phyloP scores from a whole-genome alignment of 768 basidiomycete genomes.

The Hygrophorus russula region DNA sequence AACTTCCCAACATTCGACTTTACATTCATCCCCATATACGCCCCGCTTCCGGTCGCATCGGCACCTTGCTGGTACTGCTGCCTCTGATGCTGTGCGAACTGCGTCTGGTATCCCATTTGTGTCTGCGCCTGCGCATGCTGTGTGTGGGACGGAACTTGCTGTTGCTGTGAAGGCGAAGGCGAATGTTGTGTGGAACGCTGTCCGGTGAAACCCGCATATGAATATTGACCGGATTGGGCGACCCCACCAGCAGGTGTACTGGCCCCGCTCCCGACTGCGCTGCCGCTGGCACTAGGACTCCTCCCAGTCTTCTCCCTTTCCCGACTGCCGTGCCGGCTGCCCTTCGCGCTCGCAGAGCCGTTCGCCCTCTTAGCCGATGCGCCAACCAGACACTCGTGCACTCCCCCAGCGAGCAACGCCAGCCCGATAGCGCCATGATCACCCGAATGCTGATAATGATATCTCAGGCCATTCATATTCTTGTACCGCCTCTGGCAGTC shows the following conservation, averaged over 20 bases:
- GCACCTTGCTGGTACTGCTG: conserved; percentile 13
- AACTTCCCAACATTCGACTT: not conserved
- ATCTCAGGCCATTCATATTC: conserved; percentile 96
- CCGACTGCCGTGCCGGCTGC: not conserved
- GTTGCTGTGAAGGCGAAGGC: conserved; percentile 5
- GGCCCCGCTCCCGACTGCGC: conserved; percentile 3
- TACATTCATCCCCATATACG: conserved; percentile 5
- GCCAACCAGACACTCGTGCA: conserved; percentile 40
- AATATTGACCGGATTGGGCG: not conserved
- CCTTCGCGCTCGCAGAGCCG: not conserved
- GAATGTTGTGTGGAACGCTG: conserved; percentile 2
- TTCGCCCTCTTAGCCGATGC: not conserved
- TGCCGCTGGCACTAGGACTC: conserved; percentile 6
- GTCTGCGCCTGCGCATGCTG: conserved; percentile 13
- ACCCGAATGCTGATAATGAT: conserved; percentile 95
- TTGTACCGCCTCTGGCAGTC: conserved; percentile 86
- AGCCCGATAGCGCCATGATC: conserved; percentile 90
- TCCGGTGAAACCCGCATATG: conserved; percentile 1
- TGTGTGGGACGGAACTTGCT: conserved; percentile 1
- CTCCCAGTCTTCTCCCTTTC: conserved; percentile 8
- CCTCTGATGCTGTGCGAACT: conserved; percentile 14
- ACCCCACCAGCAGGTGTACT: not conserved
- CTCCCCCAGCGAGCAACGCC: conserved; percentile 66
- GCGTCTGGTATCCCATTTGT: conserved; percentile 16
- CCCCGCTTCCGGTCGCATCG: conserved; percentile 7